Conservation (phyloP, 768 basidiomycete genomes). For the Macrolepiota fuliginosa region DNA sequence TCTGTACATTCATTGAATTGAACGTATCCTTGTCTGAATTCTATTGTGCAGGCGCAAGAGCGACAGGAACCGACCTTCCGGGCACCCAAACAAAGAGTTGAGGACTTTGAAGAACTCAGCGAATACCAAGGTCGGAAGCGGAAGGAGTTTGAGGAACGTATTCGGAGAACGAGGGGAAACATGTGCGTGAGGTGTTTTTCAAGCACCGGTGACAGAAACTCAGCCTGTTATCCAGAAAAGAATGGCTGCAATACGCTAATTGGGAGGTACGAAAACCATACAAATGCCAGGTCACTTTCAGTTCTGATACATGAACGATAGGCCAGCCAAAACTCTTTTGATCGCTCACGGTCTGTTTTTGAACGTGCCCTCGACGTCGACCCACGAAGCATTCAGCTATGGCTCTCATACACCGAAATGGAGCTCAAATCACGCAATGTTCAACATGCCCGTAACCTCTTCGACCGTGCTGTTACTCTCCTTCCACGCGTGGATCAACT, state of each 20-base stretch:
- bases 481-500: slow-evolving; percentile 95
- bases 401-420: slow-evolving; percentile 96
- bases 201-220: background rate
- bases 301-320: slow-evolving; percentile 26
- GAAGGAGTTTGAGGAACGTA: slow-evolving; percentile 92
- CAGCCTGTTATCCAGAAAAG: slow-evolving; percentile 50
- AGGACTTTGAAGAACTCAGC: slow-evolving; percentile 87
- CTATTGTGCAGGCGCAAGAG: slow-evolving; percentile 80
- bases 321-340: slow-evolving; percentile 96
- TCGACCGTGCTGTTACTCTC: slow-evolving; percentile 94
- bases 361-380: slow-evolving; percentile 98
- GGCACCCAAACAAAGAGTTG: slow-evolving; percentile 92
- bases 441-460: slow-evolving; percentile 94
- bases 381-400: slow-evolving; percentile 83
- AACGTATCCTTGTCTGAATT: background rate
- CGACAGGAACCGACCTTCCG: slow-evolving; percentile 90
- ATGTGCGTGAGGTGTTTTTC: slow-evolving; percentile 47
- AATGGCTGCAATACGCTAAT: slow-evolving; percentile 85
- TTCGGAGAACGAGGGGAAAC: slow-evolving; percentile 73
- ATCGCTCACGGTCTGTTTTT: slow-evolving; percentile 91
- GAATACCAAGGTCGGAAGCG: slow-evolving; percentile 92
- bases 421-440: slow-evolving; percentile 98
- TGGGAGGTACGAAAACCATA: slow-evolving; percentile 59
- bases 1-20: slow-evolving; percentile 24
- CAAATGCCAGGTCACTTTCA: slow-evolving; percentile 5